Conservation (phyloP, 306 rosid genomes). For the Cucurbita pepo region DNA sequence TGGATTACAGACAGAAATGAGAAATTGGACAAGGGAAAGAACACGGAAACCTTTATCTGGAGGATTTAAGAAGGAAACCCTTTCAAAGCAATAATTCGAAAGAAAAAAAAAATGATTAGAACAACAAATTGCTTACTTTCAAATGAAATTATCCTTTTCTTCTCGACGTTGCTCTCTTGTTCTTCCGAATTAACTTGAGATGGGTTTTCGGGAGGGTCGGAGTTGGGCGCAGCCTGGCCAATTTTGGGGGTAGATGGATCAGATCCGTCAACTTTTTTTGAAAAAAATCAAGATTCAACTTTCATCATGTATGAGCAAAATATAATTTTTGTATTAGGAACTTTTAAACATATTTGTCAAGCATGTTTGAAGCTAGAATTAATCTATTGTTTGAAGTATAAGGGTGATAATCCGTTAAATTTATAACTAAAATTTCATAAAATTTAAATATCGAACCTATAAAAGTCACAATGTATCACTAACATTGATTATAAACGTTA, state of each 20-base stretch:
- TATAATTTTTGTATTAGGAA: too few species aligned
- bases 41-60: not conserved
- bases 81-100: not conserved
- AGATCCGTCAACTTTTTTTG: not conserved
- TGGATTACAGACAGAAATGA: not conserved
- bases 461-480: too few species aligned
- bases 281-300: not conserved
- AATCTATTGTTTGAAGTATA: too few species aligned
- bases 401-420: too few species aligned
- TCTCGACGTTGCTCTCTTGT: not conserved
- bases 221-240: not conserved
- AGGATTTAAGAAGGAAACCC: not conserved
- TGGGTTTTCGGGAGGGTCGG: not conserved
- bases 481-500: too few species aligned
- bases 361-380: too few species aligned
- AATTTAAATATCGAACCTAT: too few species aligned
- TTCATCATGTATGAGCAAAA: too few species aligned
- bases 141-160: constrained; percentile 7
- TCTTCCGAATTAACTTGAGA: not conserved
- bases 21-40: not conserved
- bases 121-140: not conserved
- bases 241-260: not conserved
- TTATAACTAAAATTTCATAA: too few species aligned
- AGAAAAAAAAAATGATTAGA: not conserved
- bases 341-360: too few species aligned